These are phyloP conservation scores for Trametes maxima DNA, from an alignment of 768 basidiomycete genomes.

Conservation along the genomic window DNA sequence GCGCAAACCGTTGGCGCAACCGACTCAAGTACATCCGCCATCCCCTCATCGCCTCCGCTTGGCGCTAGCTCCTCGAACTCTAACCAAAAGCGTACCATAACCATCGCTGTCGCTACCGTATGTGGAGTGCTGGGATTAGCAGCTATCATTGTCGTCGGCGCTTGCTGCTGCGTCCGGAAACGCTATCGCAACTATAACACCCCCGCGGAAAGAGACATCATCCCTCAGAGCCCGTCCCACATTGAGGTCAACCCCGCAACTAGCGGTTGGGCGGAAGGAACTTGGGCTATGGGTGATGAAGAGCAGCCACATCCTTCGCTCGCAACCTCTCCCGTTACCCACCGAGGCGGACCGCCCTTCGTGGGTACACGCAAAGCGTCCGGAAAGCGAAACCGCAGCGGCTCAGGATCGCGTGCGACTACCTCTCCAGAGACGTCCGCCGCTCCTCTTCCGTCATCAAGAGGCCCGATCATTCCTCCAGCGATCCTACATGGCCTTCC, in stretches of 20 bases:
- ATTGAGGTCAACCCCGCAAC: constrained; percentile 19
- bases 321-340: not conserved
- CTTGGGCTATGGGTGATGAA: constrained; percentile 11
- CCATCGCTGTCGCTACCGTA: constrained; percentile 20
- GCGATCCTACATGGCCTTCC: constrained; percentile 3
- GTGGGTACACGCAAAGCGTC: constrained; percentile 3
- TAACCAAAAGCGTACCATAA: constrained; percentile 16
- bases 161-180: constrained; percentile 13
- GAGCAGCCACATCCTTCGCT: not conserved
- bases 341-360: not conserved
- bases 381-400: constrained; percentile 8
- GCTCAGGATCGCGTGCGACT: not conserved
- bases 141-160: not conserved
- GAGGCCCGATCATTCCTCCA: not conserved
- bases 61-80: not conserved
- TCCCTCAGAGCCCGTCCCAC: constrained; percentile 10
- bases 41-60: not conserved
- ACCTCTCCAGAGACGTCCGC: not conserved
- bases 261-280: constrained; percentile 21
- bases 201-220: not conserved
- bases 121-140: constrained; percentile 5
- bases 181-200: constrained; percentile 3
- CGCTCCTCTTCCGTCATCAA: not conserved
- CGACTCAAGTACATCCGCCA: not conserved
- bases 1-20: not conserved